Evolutionary conservation across 495 filamentous ascomycete species (phyloP).

Genomic region (Penicillium fimorum): DNA sequence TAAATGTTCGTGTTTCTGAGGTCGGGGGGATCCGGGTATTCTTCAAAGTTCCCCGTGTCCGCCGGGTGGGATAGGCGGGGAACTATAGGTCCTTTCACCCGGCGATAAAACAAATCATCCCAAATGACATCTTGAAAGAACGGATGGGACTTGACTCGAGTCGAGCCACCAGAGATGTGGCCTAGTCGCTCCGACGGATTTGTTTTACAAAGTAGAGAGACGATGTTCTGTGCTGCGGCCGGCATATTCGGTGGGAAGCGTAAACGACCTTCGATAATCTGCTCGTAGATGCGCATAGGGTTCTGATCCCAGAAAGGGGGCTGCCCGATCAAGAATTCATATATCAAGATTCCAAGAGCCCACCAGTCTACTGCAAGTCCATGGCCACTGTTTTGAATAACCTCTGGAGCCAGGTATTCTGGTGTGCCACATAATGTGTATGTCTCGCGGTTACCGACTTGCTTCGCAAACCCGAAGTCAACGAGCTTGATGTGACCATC

Average conservation of each 20-base stretch:
- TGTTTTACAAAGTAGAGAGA: slow-evolving; percentile 81
- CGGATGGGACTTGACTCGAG: slow-evolving; percentile 78
- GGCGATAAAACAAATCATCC: slow-evolving; percentile 73
- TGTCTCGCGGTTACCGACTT: slow-evolving; percentile 62
- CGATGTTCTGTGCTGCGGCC: slow-evolving; percentile 75
- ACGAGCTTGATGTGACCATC: slow-evolving; percentile 94
- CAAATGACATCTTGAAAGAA: slow-evolving; percentile 85
- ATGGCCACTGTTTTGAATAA: slow-evolving; percentile 93
- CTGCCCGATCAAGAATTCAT: slow-evolving; percentile 93
- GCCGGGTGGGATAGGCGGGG: slow-evolving; percentile 76
- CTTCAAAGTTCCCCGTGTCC: slow-evolving; percentile 87
- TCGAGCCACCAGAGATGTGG: slow-evolving; percentile 81
- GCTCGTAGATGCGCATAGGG: slow-evolving; percentile 93
- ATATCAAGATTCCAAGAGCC: slow-evolving; percentile 93
- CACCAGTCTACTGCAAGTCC: slow-evolving; percentile 99
- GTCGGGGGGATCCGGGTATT: slow-evolving; percentile 66
- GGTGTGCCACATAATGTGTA: slow-evolving; percentile 97
- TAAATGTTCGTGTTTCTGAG: slow-evolving; percentile 59
- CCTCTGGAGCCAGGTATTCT: slow-evolving; percentile 94
- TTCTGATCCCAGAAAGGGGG: slow-evolving; percentile 97
- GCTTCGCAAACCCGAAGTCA: slow-evolving; percentile 98
- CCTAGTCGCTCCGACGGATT: slow-evolving; percentile 85
- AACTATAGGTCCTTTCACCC: slow-evolving; percentile 77
- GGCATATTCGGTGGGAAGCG: slow-evolving; percentile 56
- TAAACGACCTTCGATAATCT: slow-evolving; percentile 45